phyloP scores from a whole-genome alignment of 345 rosid species.

The Aquilaria yunnanensis region DNA sequence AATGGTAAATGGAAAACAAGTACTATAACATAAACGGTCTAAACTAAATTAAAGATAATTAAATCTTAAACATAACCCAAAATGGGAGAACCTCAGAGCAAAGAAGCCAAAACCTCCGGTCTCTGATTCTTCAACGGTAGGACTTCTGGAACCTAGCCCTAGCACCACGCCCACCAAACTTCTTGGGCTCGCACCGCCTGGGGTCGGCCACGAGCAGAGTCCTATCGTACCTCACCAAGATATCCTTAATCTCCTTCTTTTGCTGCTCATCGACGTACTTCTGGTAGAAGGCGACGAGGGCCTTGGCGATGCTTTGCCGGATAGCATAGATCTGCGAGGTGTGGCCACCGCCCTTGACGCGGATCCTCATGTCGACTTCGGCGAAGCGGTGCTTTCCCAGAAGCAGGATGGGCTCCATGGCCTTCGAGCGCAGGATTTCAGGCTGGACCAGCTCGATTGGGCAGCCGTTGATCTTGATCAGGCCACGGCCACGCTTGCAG shows the following conservation, averaged over 20 bases:
- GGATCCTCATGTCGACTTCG: slow-evolving; percentile 86
- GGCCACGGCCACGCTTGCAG: slow-evolving; percentile 70
- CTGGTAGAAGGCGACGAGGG: slow-evolving; percentile 76
- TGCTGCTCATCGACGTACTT: slow-evolving; percentile 83
- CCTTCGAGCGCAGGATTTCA: slow-evolving; percentile 86
- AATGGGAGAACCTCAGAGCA: slow-evolving; percentile 1
- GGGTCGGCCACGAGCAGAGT: slow-evolving; percentile 90
- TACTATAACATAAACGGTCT: no score
- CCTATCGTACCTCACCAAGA: slow-evolving; percentile 68
- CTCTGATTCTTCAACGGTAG: slow-evolving; percentile 52
- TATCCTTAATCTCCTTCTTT: slow-evolving; percentile 86
- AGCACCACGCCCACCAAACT: slow-evolving; percentile 90
- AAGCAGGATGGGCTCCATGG: slow-evolving; percentile 62
- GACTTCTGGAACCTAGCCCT: slow-evolving; percentile 88
- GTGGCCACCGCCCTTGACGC: slow-evolving; percentile 80
- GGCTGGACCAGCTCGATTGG: slow-evolving; percentile 81
- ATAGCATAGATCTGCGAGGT: slow-evolving; percentile 92
- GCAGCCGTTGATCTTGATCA: slow-evolving; percentile 73
- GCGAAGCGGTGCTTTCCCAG: slow-evolving; percentile 75
- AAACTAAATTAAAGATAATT: neutral
- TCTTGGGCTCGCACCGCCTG: slow-evolving; percentile 88
- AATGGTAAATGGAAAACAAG: no score
- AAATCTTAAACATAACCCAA: slow-evolving; percentile 9
- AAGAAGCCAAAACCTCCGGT: neutral
- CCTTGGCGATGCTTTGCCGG: slow-evolving; percentile 90